A percentile compares a stretch with the other conserved stretches of the same genome.
These are phyloP conservation scores for Dendrocalamus sinicus DNA, from an alignment of 176 grass and related monocot species.

Conservation along the genomic window DNA sequence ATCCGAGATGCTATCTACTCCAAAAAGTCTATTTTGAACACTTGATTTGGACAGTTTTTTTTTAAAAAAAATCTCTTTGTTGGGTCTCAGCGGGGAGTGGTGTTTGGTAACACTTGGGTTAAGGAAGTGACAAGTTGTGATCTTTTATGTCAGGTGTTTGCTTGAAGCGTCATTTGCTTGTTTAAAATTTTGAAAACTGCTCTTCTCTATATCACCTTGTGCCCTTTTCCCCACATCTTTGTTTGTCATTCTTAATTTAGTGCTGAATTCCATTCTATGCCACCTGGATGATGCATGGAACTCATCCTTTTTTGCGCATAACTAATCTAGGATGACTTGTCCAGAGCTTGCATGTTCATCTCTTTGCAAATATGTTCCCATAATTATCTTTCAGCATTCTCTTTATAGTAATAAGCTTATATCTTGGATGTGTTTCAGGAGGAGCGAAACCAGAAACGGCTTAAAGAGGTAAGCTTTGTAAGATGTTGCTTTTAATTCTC, in stretches of 20 bases:
- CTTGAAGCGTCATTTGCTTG: background rate
- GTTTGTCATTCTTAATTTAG: background rate
- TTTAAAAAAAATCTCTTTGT: background rate
- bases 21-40: background rate
- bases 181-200: background rate
- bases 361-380: background rate
- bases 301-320: background rate
- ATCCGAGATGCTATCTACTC: background rate
- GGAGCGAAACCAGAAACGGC: constrained; percentile 58
- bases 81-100: background rate
- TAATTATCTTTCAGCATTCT: background rate
- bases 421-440: constrained; percentile 56
- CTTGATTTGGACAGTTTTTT: background rate
- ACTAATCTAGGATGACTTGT: background rate
- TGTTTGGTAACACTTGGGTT: background rate
- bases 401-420: background rate
- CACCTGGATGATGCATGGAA: background rate
- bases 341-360: background rate
- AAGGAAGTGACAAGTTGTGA: background rate
- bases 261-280: background rate
- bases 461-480: constrained; percentile 68
- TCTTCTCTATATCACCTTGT: background rate
- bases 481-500: background rate
- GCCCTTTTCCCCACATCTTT: background rate
- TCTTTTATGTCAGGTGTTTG: background rate